Base-by-base conservation (phyloP, 2,329 filamentous ascomycete species). In the Monosporascus cannonballus region DNA sequence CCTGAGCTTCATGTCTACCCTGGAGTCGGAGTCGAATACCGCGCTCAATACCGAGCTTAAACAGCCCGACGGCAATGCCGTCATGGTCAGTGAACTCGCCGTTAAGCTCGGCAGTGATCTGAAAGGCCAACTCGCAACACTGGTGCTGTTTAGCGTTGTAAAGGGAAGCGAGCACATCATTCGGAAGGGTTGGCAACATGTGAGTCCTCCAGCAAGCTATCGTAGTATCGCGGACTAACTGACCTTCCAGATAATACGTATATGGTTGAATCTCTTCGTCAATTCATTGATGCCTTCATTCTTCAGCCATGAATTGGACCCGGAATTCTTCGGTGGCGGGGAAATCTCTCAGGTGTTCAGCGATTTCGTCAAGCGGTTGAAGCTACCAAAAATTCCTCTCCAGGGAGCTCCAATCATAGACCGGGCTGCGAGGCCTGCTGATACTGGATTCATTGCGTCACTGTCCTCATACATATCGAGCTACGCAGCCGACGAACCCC, bases 391-490 rank as follows among this genome's bases (percentile, higher is more conserved):
- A 2, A 97, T 99, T 61, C 92, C 94, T 3, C 76, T 97, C 47
- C 93, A 96, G 14, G 92, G 94, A 2, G 94, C 90, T 9, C 92
- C 96, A 66, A 83, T 97, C 48, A 92, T 99, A 59, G 94, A 97
- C 67, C 85, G 93, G 52, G 91, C 86, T 52, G 79, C 88, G 42
- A 88, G 90, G 58, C 77, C 85, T 36, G 83, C 78, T 53, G 94
- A 99, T 27, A 85, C 85, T 2, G 91, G 94, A 6, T 81, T 99
- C 48, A 91, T 99, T 67, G 96, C 92, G 4, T 91, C 93, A 1
- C 90, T 99, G 63, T 95, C 93, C 0, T 96, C 89, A 5, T 99
- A 97, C 64, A 91, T 99, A 34, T 96, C 92, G n/a, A 97, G 93
- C 69, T 97, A 99, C 68, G 94, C 95, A 42, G 95, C 94, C 11